Evolutionary conservation across 108 stramenopile species (phyloP).

Genomic region (Nitzschia putrida): DNA sequence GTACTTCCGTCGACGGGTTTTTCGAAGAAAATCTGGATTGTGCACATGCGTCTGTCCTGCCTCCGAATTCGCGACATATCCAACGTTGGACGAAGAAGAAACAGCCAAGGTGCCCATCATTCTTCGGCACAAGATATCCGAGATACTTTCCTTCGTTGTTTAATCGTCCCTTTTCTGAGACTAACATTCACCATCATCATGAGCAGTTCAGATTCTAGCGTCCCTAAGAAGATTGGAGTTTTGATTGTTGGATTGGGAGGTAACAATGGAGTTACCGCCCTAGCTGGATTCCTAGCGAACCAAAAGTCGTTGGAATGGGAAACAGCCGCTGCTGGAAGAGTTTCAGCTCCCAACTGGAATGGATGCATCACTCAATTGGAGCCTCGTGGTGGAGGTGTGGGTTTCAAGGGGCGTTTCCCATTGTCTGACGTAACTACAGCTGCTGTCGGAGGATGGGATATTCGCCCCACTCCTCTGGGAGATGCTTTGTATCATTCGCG

Average conservation of each 20-base stretch:
- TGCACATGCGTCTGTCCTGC: too few relatives aligned
- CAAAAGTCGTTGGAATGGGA: slow-evolving; percentile 56
- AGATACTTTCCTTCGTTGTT: too few relatives aligned
- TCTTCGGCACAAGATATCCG: too few relatives aligned
- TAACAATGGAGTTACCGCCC: slow-evolving; percentile 79
- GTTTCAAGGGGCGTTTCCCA: slow-evolving; percentile 47
- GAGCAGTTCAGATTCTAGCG: not conserved
- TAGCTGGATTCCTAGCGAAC: slow-evolving; percentile 76
- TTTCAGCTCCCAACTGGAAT: slow-evolving; percentile 63
- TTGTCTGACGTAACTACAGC: slow-evolving; percentile 46
- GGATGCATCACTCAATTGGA: slow-evolving; percentile 83
- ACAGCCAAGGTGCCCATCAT: too few relatives aligned
- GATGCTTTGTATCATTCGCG: slow-evolving; percentile 74
- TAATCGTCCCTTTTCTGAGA: too few relatives aligned
- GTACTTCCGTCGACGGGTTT: too few relatives aligned
- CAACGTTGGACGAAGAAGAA: too few relatives aligned
- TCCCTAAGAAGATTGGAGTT: slow-evolving; percentile 52
- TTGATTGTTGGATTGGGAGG: slow-evolving; percentile 83
- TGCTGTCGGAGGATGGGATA: slow-evolving; percentile 68
- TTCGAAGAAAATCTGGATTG: too few relatives aligned
- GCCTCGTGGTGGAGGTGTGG: slow-evolving; percentile 53
- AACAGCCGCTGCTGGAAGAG: slow-evolving; percentile 42
- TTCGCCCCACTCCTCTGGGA: slow-evolving; percentile 67
- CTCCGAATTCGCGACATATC: too few relatives aligned
- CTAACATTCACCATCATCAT: too few relatives aligned